Evolutionary conservation across 768 basidiomycete genomes (phyloP).

Genomic region (Tulasnella sp.): DNA sequence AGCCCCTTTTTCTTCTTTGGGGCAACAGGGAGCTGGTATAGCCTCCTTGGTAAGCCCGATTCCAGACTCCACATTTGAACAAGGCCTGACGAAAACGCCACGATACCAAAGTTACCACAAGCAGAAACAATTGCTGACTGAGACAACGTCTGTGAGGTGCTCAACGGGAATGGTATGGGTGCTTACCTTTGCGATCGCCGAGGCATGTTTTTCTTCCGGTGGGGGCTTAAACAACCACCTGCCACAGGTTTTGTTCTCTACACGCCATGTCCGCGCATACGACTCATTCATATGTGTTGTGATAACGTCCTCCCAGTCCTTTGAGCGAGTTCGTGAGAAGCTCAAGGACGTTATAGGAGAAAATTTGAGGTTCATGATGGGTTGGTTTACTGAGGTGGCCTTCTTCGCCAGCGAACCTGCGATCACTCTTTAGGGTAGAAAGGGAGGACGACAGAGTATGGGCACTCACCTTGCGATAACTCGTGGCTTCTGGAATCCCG

Average conservation of each 20-base stretch:
- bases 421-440: not conserved
- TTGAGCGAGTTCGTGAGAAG: conserved; percentile 65
- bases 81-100: conserved; percentile 63
- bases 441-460: not conserved
- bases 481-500: conserved; percentile 92
- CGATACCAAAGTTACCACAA: conserved; percentile 92
- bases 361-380: conserved; percentile 71
- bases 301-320: conserved; percentile 96
- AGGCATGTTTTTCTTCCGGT: not conserved
- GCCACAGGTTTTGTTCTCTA: conserved; percentile 68
- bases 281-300: conserved; percentile 80
- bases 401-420: conserved; percentile 77
- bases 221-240: conserved; percentile 14
- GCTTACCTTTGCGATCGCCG: conserved; percentile 64
- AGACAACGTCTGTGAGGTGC: not conserved
- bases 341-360: conserved; percentile 67
- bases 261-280: conserved; percentile 78
- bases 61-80: conserved; percentile 97
- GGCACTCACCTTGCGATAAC: conserved; percentile 66
- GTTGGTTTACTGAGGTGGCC: conserved; percentile 62
- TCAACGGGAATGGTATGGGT: not conserved
- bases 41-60: conserved; percentile 73
- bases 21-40: conserved; percentile 39
- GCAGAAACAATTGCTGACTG: conserved; percentile 50
- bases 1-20: no score